Conservation (phyloP, 1,139 yeast species). For the Meyerozyma elateridarum region DNA sequence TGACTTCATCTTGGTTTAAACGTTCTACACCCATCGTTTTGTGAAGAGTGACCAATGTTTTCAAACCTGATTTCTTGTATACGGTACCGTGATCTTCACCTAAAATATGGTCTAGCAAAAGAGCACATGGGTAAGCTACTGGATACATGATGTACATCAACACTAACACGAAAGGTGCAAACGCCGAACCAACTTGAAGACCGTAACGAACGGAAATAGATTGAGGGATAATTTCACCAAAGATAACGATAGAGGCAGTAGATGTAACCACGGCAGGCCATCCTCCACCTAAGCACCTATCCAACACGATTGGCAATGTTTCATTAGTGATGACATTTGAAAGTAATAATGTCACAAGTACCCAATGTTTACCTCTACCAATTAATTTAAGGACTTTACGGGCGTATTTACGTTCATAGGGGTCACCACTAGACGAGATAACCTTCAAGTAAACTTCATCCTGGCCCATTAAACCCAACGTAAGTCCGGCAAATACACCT, state of each 20-base stretch:
- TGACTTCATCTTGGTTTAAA: conserved; percentile 90
- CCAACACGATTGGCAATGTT: conserved; percentile 89
- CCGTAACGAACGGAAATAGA: conserved; percentile 91
- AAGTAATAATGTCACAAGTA: conserved; percentile 81
- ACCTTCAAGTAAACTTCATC: conserved; percentile 87
- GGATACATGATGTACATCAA: conserved; percentile 92
- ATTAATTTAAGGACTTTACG: conserved; percentile 66
- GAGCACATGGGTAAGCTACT: conserved; percentile 85
- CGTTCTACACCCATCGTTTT: conserved; percentile 94
- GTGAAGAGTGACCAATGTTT: conserved; percentile 88
- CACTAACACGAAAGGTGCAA: conserved; percentile 79
- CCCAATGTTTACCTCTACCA: conserved; percentile 93
- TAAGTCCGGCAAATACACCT: conserved; percentile 94
- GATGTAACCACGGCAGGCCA: conserved; percentile 95
- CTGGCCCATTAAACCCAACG: conserved; percentile 95
- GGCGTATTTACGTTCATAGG: conserved; percentile 66
- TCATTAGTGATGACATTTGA: conserved; percentile 93
- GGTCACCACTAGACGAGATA: conserved; percentile 55
- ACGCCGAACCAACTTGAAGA: conserved; percentile 82
- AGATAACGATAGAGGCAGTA: conserved; percentile 86
- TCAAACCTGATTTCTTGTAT: conserved; percentile 87
- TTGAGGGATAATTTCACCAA: conserved; percentile 97
- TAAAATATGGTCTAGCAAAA: conserved; percentile 69
- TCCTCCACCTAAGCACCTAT: conserved; percentile 92
- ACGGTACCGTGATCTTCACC: conserved; percentile 98